phyloP scores from a whole-genome alignment of 148 eudicot species.

The Tetragonia tetragonoides region DNA sequence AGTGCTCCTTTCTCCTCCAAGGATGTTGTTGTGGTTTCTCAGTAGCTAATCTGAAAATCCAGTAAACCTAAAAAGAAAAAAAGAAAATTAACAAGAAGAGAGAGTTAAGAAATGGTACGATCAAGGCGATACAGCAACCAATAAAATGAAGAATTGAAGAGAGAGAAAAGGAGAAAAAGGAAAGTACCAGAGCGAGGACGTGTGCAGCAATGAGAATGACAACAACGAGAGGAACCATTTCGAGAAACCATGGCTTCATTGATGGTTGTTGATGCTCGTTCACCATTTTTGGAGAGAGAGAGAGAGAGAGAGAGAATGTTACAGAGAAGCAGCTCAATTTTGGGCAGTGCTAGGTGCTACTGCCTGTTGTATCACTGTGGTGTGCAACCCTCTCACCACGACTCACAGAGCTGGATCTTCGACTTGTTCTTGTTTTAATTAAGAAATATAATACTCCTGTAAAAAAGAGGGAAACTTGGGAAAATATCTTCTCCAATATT shows the following conservation, averaged over 20 bases:
- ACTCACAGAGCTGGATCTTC: too few species aligned
- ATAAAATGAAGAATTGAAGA: neutral
- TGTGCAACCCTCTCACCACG: too few species aligned
- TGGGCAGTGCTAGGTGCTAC: too few species aligned
- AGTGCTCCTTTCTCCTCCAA: constrained; percentile 43
- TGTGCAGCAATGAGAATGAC: constrained; percentile 33
- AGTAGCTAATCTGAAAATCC: constrained; percentile 62
- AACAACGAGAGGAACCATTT: constrained; percentile 24
- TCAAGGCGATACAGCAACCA: neutral
- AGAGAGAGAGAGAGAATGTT: neutral
- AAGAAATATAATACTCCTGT: too few species aligned
- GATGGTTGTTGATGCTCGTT: constrained; percentile 10
- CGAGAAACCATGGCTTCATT: constrained; percentile 28
- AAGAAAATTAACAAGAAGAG: neutral
- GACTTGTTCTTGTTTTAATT: too few species aligned
- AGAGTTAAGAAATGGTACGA: neutral
- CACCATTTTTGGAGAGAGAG: constrained; percentile 22
- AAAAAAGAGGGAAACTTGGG: too few species aligned
- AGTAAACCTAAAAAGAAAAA: constrained; percentile 34
- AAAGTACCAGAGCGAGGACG: constrained; percentile 35
- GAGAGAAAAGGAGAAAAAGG: neutral
- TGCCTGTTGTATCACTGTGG: too few species aligned
- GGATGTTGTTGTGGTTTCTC: constrained; percentile 39
- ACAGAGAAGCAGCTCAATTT: neutral
- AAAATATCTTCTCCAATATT: neutral